Base-by-base conservation (phyloP, 768 basidiomycete genomes). In the Holtermanniella nyarrowii region DNA sequence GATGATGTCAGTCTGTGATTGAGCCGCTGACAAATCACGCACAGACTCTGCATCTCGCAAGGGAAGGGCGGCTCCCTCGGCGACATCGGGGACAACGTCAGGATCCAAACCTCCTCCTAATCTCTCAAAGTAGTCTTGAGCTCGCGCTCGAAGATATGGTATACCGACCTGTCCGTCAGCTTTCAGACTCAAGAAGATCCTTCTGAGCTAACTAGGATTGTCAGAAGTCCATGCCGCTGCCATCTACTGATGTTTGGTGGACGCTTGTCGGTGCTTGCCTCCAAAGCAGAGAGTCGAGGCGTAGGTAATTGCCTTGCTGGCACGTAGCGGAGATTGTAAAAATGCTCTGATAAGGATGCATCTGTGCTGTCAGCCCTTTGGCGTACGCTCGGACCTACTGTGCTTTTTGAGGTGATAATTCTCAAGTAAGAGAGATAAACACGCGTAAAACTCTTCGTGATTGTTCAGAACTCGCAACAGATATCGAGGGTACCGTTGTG, bases 391-490 rank as follows among this genome's bases (percentile, higher is more conserved):
- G 31, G 46, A 57, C 83, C 53, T 56, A 90, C 91, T 81, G 62
- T 91, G 82, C 66, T 82, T 85, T 55, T 79, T 80, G 50, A 99
- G 82, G 72, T 95, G 91, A 73, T 93, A 82, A 14, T 82, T 77
- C 74, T 99, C 95, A 16, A 97, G 83, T 51, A 89, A 77, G 49
- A 91, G 74, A 83, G 97, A 87, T 56, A 93, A 76, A 13, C 79
- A 58, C 0, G 90, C 86, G 62, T 95, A 97, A 71, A 95, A 88
- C 69, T 96, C 91, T 70, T 99, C 95, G 75, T 99, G 95, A 26
- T 82, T 76, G 70, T 97, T 96, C 14, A 95, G 87, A 48, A 97
- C 77, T 16, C 83, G 82, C 41, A 99, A 73, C 25, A 97, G 78
- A 71, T 96, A 91, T 49, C 95, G 80, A 4, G 95, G 95, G 68